Conservation (phyloP, 108 stramenopile genomes). For the Skeletonema tropicum region DNA sequence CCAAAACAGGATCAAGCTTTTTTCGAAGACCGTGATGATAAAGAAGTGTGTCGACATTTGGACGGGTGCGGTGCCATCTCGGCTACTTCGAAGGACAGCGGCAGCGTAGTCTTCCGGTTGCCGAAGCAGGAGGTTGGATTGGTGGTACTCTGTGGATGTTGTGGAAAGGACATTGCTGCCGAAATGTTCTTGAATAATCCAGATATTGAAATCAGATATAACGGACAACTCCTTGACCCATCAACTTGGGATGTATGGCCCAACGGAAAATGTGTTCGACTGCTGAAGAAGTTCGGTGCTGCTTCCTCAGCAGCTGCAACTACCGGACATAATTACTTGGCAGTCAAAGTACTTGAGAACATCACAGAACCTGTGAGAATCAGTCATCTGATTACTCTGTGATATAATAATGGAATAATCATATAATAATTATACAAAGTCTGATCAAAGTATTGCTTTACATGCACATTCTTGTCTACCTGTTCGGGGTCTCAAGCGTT, state of each 20-base stretch:
- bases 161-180: slow-evolving; percentile 18
- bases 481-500: not conserved
- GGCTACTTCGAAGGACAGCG: slow-evolving; percentile 32
- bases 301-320: slow-evolving; percentile 22
- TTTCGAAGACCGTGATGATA: slow-evolving; percentile 48
- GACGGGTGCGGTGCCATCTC: slow-evolving; percentile 51
- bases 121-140: slow-evolving; percentile 58
- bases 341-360: slow-evolving; percentile 29
- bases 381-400: slow-evolving; percentile 45
- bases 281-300: slow-evolving; percentile 40
- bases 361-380: slow-evolving; percentile 31
- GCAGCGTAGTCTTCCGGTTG: slow-evolving; percentile 46
- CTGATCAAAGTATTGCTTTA: not conserved
- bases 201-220: slow-evolving; percentile 32
- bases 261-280: slow-evolving; percentile 31
- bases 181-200: slow-evolving; percentile 44
- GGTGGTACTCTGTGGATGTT: slow-evolving; percentile 39
- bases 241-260: slow-evolving; percentile 35
- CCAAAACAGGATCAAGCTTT: slow-evolving; percentile 32
- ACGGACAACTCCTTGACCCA: slow-evolving; percentile 24
- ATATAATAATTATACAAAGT: not conserved
- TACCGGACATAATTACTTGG: slow-evolving; percentile 42
- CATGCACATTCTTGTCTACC: not conserved
- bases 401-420: not conserved
- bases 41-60: slow-evolving; percentile 45